These are phyloP conservation scores for Massarina eburnea DNA, from an alignment of 2,329 filamentous ascomycete genomes.

Conservation along the genomic window DNA sequence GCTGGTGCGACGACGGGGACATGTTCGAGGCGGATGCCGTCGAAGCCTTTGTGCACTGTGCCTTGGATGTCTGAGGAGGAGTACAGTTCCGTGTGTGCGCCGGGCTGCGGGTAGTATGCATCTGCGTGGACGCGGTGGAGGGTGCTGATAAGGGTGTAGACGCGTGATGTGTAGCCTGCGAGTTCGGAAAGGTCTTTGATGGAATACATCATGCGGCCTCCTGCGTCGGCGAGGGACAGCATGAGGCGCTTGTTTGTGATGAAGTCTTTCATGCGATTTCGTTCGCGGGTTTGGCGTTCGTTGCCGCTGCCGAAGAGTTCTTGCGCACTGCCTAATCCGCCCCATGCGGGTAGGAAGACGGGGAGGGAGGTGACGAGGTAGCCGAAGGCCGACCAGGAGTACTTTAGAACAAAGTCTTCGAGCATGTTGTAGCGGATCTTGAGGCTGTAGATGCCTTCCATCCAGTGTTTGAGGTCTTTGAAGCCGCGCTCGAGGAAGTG, in stretches of 20 bases:
- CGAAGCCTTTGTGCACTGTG: constrained; percentile 91
- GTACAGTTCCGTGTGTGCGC: constrained; percentile 74
- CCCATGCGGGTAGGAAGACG: constrained; percentile 93
- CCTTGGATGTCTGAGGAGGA: constrained; percentile 90
- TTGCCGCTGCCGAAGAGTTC: constrained; percentile 58
- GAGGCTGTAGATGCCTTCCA: constrained; percentile 97
- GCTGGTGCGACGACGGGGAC: constrained; percentile 89
- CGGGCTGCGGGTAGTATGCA: constrained; percentile 73
- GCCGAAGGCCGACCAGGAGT: constrained; percentile 97
- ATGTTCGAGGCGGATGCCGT: constrained; percentile 89
- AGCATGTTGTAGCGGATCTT: constrained; percentile 99
- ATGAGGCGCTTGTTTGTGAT: constrained; percentile 99
- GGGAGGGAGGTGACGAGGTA: constrained; percentile 92
- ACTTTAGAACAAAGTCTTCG: constrained; percentile 97
- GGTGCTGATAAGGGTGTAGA: constrained; percentile 93
- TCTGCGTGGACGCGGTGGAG: constrained; percentile 90
- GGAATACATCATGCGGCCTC: constrained; percentile 98
- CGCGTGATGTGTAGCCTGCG: constrained; percentile 91
- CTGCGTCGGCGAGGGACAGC: constrained; percentile 94
- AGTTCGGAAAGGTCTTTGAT: constrained; percentile 97
- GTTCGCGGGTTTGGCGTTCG: constrained; percentile 64
- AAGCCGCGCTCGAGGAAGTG: constrained; percentile 90
- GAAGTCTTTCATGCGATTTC: constrained; percentile 94
- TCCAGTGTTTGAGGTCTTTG: constrained; percentile 89
- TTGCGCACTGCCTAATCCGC: constrained; percentile 73